These are phyloP conservation scores for Ziziphus jujuba DNA, from an alignment of 306 rosid species.

Conservation along the genomic window DNA sequence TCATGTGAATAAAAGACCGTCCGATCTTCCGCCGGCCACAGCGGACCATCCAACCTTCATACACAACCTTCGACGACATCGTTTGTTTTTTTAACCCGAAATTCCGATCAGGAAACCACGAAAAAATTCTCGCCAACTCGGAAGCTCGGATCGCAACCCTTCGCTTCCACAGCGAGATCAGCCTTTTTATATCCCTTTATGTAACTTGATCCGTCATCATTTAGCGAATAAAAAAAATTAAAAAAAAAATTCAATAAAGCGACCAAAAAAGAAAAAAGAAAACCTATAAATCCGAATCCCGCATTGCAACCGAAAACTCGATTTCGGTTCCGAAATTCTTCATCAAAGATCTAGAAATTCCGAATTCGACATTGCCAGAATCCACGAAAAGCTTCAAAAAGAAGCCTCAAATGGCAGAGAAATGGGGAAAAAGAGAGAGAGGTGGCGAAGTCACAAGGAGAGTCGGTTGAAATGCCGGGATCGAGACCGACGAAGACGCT, in stretches of 20 bases:
- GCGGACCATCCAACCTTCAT: constrained; percentile 99
- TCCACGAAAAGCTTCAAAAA: too few species aligned
- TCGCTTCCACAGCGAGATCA: constrained; percentile 57
- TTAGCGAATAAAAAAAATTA: constrained; percentile 13
- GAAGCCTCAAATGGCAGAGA: background rate
- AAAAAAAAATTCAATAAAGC: constrained; percentile 4
- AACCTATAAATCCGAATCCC: constrained; percentile 23
- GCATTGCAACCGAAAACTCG: constrained; percentile 6
- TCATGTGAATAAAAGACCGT: constrained; percentile 95
- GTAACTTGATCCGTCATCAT: constrained; percentile 50
- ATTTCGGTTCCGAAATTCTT: constrained; percentile 9
- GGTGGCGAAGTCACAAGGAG: constrained; percentile 3
- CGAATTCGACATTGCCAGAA: constrained; percentile 33
- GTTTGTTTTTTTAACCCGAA: constrained; percentile 21
- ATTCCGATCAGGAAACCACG: constrained; percentile 4
- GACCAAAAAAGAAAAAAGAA: too few species aligned
- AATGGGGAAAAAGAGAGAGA: constrained; percentile 6
- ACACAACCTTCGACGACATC: constrained; percentile 91
- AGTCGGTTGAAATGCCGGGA: constrained; percentile 8
- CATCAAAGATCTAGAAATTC: constrained; percentile 13
- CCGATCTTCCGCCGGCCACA: constrained; percentile 96
- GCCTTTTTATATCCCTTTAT: constrained; percentile 27
- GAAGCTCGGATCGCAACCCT: constrained; percentile 62
- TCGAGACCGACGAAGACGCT: constrained; percentile 21
- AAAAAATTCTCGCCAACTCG: constrained; percentile 33